Evolutionary conservation across 768 basidiomycete genomes (phyloP), one percentile per base, ranked within the genome.

Genomic region (Calocera viscosa): DNA sequence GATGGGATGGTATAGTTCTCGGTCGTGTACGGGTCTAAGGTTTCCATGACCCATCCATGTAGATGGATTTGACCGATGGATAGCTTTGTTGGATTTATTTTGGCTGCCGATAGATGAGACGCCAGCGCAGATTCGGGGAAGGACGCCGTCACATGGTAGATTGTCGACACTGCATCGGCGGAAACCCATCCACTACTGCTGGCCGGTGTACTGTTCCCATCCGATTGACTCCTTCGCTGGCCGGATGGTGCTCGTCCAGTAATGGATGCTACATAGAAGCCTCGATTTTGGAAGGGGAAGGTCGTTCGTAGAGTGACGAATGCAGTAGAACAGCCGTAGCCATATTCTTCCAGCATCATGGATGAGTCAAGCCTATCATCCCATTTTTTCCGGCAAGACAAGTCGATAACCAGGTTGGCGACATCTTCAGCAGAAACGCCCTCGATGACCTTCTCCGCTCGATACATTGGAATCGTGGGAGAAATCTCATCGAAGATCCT

Each of bases 1-100:
- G 93, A 96, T 0, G 94, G 96, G 49, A 98, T 95, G 14, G 91
- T 84, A 73, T 93, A 95, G 70, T 91, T 92, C 76, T 95, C 93
- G 68, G 87, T 87, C 26, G 91, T 89, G 71, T 97, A 97, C 0
- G 94, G 94, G 73, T 98, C 95, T 60, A 98, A 82, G 2, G 95
- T 97, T 78, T 99, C 94, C 72, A 96, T 77, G 34, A 95, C 86
- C 96, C 96, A 99, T 1, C 90, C 95, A 72, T 97, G 94, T 5
- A 99, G 78, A 70, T 90, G 86, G 35, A 92, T 80, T 16, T 89
- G 84, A 1, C 93, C 95, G 17, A 90, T 79, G 0, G 91, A 90
- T 10, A 91, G 81, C 0, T 67, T 72, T 65, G 84, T 83, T 0
- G 91, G 80, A 75, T 98, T 97, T 75, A 90, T 88, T 73, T 90